Base-by-base conservation (phyloP, 768 basidiomycete species). In the Rhizopogon vinicolor region DNA sequence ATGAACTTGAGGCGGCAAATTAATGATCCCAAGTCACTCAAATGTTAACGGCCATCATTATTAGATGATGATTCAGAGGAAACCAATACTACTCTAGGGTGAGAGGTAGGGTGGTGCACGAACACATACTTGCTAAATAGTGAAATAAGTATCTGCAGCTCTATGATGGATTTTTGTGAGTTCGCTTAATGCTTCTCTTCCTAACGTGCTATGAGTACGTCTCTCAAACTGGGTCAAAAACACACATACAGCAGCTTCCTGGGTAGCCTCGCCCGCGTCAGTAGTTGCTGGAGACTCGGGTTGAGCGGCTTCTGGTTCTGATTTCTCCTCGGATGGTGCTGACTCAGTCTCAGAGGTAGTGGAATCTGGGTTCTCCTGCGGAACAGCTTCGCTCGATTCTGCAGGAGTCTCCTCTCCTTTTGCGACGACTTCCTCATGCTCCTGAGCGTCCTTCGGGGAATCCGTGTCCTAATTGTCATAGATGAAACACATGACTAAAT, bases 401-500 rank as follows among this genome's bases (percentile, higher is more conserved):
- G 14, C 33, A 6, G 35, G 22, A 22, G 48, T 37, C 19, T 25
- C 33, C 14, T 37, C 19, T 37, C 14, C 52, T 51, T 50, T 44
- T 10, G 55, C 62, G 37, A 60, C 59, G 19, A 10, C 58, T 37
- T 64, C 65, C 43, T 74, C 68, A 16, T 31, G 57, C 54, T 54
- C 60, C 54, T 68, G 61, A n/a, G 71, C 64, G 19, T 65, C 62
- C 43, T 63, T 71, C 14, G 71, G 68, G 48, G 72, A 64, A 55
- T 72, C 72, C 25, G 57, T 49, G 25, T 60, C 60, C 71, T 74
- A 45, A 12, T 9, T 25, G 22, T 37, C 52, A 56, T 57, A 59
- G 37, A 43, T 37, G 40, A 33, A 22, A 39, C 5, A 51, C 43
- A 42, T 25, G 35, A 54, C 8, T 22, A 44, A 29, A n/a, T 52